These are phyloP conservation scores for Podosphaera xanthii DNA, from an alignment of 2,329 filamentous ascomycete species.

Conservation along the genomic window DNA sequence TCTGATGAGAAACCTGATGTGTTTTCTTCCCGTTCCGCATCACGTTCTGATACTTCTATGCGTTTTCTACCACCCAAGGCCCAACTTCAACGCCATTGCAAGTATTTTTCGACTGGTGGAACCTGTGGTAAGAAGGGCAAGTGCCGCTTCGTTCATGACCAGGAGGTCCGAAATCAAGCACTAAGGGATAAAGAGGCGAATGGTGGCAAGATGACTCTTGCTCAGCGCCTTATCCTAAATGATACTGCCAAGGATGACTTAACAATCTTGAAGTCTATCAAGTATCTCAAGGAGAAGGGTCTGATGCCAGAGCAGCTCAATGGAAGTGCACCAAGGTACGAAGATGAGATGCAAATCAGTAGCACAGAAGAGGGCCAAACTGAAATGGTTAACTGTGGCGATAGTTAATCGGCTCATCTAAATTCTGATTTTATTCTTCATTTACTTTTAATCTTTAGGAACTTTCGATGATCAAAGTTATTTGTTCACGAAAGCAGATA, in stretches of 20 bases:
- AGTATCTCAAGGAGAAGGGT: slow-evolving; percentile 32
- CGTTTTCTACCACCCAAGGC: slow-evolving; percentile 26
- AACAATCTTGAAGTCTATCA: slow-evolving; percentile 40
- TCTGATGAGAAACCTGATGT: slow-evolving; percentile 37
- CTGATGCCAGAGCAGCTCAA: slow-evolving; percentile 15
- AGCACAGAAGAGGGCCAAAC: slow-evolving; percentile 10
- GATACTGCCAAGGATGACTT: slow-evolving; percentile 47
- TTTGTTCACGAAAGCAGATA: too few relatives aligned
- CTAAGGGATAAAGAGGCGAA: slow-evolving; percentile 40
- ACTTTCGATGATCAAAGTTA: too few relatives aligned
- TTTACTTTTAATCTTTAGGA: too few relatives aligned
- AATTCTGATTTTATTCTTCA: too few relatives aligned
- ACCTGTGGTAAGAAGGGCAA: slow-evolving; percentile 52
- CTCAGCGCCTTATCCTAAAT: slow-evolving; percentile 41
- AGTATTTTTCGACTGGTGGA: slow-evolving; percentile 46
- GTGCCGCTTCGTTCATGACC: slow-evolving; percentile 50
- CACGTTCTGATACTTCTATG: slow-evolving; percentile 4
- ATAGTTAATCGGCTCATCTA: slow-evolving; percentile 6
- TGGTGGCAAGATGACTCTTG: slow-evolving; percentile 40
- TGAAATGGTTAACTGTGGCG: slow-evolving; percentile 12
- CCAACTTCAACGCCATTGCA: slow-evolving; percentile 42
- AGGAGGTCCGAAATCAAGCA: slow-evolving; percentile 36
- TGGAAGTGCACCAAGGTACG: slow-evolving; percentile 10
- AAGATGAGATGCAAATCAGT: slow-evolving; percentile 2
- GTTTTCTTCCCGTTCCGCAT: slow-evolving; percentile 24